phyloP scores from a whole-genome alignment of 2,329 filamentous ascomycete genomes.

The Fusarium sacchari region DNA sequence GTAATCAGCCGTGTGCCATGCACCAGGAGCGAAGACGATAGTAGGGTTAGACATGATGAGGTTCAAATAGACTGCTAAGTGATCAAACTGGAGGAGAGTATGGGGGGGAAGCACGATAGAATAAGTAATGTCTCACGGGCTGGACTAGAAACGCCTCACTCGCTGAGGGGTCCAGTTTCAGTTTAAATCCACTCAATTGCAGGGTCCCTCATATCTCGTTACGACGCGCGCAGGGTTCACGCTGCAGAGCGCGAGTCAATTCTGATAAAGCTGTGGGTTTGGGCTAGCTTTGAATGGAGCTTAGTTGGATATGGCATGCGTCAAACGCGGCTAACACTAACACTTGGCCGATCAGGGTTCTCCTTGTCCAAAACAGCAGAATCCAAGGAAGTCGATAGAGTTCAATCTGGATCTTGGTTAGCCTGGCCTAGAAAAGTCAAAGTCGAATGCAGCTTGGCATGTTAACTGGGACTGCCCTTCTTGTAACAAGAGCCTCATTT shows the following conservation, averaged over 20 bases:
- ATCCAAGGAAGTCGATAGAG: background rate
- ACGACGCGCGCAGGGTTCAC: background rate
- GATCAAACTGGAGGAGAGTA: background rate
- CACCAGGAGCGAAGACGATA: conserved; percentile 10
- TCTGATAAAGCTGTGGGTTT: background rate
- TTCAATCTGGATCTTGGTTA: background rate
- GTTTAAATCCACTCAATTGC: background rate
- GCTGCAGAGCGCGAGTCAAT: background rate
- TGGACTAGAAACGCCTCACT: too few species aligned
- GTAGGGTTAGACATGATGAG: conserved; percentile 3
- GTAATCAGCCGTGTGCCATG: conserved; percentile 13
- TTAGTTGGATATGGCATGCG: background rate
- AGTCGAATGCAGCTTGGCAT: too few species aligned
- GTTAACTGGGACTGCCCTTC: too few species aligned
- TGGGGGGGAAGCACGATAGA: background rate
- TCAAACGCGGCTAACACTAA: background rate
- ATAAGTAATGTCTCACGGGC: background rate
- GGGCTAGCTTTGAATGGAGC: background rate
- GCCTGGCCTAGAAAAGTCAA: background rate
- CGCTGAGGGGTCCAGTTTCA: background rate
- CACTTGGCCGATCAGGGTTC: background rate
- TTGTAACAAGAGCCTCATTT: background rate
- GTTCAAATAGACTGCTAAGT: background rate
- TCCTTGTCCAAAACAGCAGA: background rate
- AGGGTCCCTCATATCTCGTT: background rate